These are phyloP conservation scores for Helotiales sp. DNA, from an alignment of 2,329 filamentous ascomycete species.

Conservation along the genomic window DNA sequence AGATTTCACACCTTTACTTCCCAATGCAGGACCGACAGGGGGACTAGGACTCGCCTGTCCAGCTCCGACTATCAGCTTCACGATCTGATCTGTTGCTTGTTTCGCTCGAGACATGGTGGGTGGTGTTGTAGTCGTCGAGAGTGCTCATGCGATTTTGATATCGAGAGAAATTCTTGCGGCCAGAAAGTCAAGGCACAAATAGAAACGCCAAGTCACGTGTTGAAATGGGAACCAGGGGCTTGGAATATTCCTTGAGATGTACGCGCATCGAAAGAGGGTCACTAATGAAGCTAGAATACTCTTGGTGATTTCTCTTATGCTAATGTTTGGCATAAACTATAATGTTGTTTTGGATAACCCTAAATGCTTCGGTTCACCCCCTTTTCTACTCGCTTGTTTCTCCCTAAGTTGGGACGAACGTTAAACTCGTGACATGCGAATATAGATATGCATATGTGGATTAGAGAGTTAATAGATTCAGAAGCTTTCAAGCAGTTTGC, in stretches of 20 bases:
- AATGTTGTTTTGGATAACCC: background rate
- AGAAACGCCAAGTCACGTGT: background rate
- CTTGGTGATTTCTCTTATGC: too few species aligned
- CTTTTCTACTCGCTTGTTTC: background rate
- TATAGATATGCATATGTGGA: too few species aligned
- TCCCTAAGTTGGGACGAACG: background rate
- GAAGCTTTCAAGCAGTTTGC: too few species aligned
- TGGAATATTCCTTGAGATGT: too few species aligned
- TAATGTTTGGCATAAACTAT: too few species aligned
- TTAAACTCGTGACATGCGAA: too few species aligned
- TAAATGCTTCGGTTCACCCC: background rate
- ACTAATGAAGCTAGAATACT: too few species aligned
- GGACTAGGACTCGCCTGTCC: constrained; percentile 94
- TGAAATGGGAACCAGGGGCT: too few species aligned
- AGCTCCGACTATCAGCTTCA: constrained; percentile 96
- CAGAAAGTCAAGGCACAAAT: background rate
- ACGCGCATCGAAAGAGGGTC: too few species aligned
- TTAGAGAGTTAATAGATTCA: too few species aligned
- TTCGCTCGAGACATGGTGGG: constrained; percentile 37
- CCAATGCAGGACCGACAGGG: constrained; percentile 92
- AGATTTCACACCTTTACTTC: constrained; percentile 96
- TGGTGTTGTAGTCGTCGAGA: background rate
- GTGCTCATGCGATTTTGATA: background rate
- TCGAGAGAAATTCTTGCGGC: background rate
- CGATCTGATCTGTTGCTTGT: constrained; percentile 63